Evolutionary conservation across 192 early-diverging fungal genomes (phyloP), one percentile per base, ranked within the genome.

Genomic region (Linnemannia hyalina): DNA sequence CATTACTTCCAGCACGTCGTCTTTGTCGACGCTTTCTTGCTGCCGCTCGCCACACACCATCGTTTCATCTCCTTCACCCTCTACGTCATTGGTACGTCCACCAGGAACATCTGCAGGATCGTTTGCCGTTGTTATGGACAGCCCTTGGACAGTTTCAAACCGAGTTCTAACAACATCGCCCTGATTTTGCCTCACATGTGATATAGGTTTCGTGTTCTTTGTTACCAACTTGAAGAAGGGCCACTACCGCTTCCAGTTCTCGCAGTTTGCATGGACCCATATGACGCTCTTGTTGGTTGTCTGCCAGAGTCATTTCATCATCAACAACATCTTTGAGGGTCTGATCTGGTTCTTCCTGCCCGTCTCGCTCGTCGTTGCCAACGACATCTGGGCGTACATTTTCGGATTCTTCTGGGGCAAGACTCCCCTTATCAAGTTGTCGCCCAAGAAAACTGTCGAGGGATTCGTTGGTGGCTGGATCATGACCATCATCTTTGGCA

Each of bases 391-490:
- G 76, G 98, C 98, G 9, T 99, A 99, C 82, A 90, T 98, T 38
- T 97, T 94, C 89, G 98, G 98, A 42, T 98, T 98, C 90, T 98
- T 99, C 89, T 98, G 93, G 88, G 98, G 98, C 20, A 92, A 92
- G 57, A 97, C 97, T 16, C 96, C 95, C 42, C 91, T 99, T 47
- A 98, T 98, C 80, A 93, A 95, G 82, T 89, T 99, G n/a, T 96
- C 95, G 84, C 98, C 98, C 54, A 99, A 99, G 89, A 99, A 99
- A 91, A 99, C 98, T 20, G 96, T 97, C 88, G 98, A 99, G 87
- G 98, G 98, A 6, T 99, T 98, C 75, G 92, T 98, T 74, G 98
- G 98, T 76, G 98, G 93, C 35, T 93, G 96, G 65, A 77, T 96
- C 71, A 92, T 92, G 47, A 99, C 98, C 0, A 87, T 98, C 81